Base-by-base conservation (phyloP, 306 rosid species). In the Albizia julibrissin region DNA sequence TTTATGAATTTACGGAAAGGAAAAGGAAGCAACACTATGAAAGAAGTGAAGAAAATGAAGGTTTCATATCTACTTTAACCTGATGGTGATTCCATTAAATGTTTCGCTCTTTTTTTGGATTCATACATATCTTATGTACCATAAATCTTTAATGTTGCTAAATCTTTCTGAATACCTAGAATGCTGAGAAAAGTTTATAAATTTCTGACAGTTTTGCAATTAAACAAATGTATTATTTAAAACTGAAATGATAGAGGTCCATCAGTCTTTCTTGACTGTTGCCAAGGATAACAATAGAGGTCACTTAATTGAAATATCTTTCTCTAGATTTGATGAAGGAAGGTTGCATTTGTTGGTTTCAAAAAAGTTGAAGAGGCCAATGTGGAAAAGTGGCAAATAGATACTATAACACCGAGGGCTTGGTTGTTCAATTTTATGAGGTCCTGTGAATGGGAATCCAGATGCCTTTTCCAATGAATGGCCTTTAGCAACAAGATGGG, bases 11-110 rank as follows among this genome's bases (percentile, higher is more conserved):
- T 18, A 33, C 8, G 27, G 37, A 26, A 26, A 72, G 34, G 2
- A 11, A 69, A 22, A 16, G 37, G 10, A 46, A 12, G 40, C 46
- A 13, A 72, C 58, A 44, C 14, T 24, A 19, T 27, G 37, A 46
- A 72, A 72, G 37, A 46, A 46, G 22, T 72, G 76, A 72, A 44
- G 76, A 70, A 70, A 70, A 70, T 72, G 9, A 26, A 24, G n/a
- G 56, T 13, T 27, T 42, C 52, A 22, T 40, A 21, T 37, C 26
- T 69, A 39, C 49, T 69, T 21, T 21, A 0, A 37, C 27, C 8
- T 39, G 73, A 69, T n/a, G 13, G 37, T 49, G 27, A 33, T 31
- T 69, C 19, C 18, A 42, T 40, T 6, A 10, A 22, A 40, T 12
- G 18, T 26, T 26, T 61, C 6, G 2, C 33, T 13, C 19, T 5